Percentiles rank a stretch among this genome's conserved stretches.
phyloP scores from a whole-genome alignment of 225 moss, liverwort and hornwort genomes.

The Lunularia cruciata region DNA sequence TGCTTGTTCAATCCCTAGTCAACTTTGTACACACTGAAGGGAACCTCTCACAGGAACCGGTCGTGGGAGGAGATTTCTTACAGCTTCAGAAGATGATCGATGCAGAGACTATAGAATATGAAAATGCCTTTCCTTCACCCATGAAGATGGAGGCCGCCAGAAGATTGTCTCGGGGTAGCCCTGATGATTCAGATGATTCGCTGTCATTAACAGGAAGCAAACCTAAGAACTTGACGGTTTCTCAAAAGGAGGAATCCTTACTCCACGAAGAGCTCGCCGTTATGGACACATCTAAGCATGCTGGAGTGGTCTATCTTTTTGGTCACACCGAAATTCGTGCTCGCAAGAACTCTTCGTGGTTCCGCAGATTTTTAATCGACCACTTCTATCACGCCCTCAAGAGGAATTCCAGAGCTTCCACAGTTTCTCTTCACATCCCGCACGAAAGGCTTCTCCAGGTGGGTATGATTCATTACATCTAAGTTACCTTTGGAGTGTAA shows the following conservation, averaged over 20 bases:
- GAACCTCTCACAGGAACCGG: neutral
- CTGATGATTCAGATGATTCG: neutral
- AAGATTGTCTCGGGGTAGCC: neutral
- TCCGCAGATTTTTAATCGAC: constrained; percentile 65
- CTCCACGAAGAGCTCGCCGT: constrained; percentile 42
- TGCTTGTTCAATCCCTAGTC: constrained; percentile 34
- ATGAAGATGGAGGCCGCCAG: neutral
- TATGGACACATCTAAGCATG: constrained; percentile 43
- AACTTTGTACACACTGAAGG: constrained; percentile 52
- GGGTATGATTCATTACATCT: constrained; percentile 79
- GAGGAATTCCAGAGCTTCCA: constrained; percentile 56
- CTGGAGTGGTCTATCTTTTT: constrained; percentile 67
- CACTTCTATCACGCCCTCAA: constrained; percentile 51
- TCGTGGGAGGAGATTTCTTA: neutral
- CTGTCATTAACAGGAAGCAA: constrained; percentile 1
- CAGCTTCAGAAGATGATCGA: neutral
- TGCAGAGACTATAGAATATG: neutral
- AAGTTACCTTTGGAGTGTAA: no score
- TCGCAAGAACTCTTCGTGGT: constrained; percentile 35
- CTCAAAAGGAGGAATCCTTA: constrained; percentile 4
- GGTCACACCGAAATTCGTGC: constrained; percentile 59
- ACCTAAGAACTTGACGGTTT: neutral
- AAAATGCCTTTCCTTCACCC: neutral
- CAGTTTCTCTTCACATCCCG: constrained; percentile 52
- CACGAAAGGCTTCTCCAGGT: constrained; percentile 65